phyloP scores from a whole-genome alignment of 2,329 filamentous ascomycete genomes.

The Pseudogymnoascus sp. region DNA sequence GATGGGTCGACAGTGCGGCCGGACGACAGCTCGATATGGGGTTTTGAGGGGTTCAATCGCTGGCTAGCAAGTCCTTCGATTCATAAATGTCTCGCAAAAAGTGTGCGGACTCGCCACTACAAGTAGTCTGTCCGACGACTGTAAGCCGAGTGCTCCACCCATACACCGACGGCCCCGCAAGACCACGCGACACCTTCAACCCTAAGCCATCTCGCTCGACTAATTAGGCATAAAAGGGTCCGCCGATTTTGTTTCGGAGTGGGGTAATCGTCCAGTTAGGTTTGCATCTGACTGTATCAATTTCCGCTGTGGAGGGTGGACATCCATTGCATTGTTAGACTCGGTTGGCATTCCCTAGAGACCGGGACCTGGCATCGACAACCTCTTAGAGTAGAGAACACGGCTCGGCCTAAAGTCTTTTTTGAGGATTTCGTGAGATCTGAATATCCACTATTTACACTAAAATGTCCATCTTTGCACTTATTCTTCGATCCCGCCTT shows the following conservation, averaged over 20 bases:
- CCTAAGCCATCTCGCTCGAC: no score
- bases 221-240: not conserved
- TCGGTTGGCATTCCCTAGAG: not conserved
- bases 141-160: not conserved
- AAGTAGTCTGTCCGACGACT: not conserved
- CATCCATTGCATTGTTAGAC: not conserved
- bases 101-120: not conserved
- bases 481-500: not conserved
- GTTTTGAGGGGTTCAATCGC: not conserved
- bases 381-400: not conserved
- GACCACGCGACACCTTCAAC: not conserved
- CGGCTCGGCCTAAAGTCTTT: constrained; percentile 1
- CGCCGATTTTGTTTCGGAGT: not conserved
- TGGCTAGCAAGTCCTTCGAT: not conserved
- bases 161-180: not conserved
- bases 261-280: not conserved
- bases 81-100: not conserved
- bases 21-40: not conserved
- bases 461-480: not conserved
- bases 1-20: not conserved
- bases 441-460: constrained; percentile 1
- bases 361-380: not conserved
- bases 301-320: not conserved
- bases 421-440: not conserved
- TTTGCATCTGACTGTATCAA: not conserved